Conservation (phyloP, 352 stramenopile genomes). For the Globisporangium viniferum region DNA sequence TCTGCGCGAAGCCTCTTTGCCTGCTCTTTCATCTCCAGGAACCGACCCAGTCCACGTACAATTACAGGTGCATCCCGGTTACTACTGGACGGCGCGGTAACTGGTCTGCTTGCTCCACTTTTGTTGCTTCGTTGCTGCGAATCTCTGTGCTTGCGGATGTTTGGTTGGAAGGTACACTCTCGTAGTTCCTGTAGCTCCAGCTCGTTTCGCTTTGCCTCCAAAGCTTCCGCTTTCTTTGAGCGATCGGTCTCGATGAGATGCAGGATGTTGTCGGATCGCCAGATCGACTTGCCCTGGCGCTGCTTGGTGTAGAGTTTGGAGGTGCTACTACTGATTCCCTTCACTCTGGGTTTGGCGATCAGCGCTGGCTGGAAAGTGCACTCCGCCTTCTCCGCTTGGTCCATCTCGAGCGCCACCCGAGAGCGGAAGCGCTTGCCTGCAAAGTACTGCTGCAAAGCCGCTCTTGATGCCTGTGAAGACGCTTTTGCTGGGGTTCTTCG, state of each 20-base stretch:
- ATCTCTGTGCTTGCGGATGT: constrained; percentile 27
- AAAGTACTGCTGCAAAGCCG: constrained; percentile 49
- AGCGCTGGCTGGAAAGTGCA: constrained; percentile 69
- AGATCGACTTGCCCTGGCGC: constrained; percentile 29
- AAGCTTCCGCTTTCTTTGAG: constrained; percentile 46
- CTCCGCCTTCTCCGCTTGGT: constrained; percentile 58
- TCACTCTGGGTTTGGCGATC: constrained; percentile 20
- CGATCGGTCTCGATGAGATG: constrained; percentile 66
- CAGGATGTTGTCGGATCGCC: constrained; percentile 63
- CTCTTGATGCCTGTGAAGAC: constrained; percentile 20
- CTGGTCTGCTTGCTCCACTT: constrained; percentile 17
- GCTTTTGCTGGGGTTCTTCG: constrained; percentile 13
- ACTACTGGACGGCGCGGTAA: constrained; percentile 6
- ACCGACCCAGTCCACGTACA: constrained; percentile 71
- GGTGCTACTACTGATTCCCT: constrained; percentile 27
- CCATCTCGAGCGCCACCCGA: constrained; percentile 64
- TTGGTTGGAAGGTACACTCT: constrained; percentile 84
- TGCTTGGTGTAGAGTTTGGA: constrained; percentile 37
- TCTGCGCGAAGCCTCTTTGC: constrained; percentile 69
- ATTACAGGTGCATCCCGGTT: constrained; percentile 37
- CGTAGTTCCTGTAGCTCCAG: constrained; percentile 62
- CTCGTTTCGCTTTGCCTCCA: constrained; percentile 57
- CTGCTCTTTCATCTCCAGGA: constrained; percentile 71
- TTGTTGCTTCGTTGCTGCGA: not conserved
- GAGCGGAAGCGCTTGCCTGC: constrained; percentile 68